These are phyloP conservation scores for Phytophthora melonis DNA, from an alignment of 352 stramenopile species.

Conservation along the genomic window DNA sequence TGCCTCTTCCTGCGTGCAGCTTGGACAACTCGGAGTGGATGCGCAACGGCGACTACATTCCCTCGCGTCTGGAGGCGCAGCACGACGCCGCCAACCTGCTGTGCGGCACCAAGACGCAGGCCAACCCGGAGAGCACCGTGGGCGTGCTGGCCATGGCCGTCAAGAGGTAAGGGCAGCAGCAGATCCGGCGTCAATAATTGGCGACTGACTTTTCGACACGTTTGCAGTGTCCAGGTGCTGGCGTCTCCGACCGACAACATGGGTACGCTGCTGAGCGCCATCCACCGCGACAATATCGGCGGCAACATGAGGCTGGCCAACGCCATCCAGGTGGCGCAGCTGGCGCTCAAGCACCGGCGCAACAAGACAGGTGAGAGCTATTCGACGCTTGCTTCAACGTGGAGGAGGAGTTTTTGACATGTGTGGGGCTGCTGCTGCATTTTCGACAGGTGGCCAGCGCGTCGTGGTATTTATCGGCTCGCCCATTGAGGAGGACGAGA, in stretches of 20 bases:
- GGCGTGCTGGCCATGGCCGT: slow-evolving; percentile 97
- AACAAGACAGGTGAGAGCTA: slow-evolving; percentile 95
- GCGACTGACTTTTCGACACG: neutral
- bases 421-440: slow-evolving; percentile 7
- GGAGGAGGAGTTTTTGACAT: neutral
- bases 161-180: slow-evolving; percentile 57
- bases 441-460: slow-evolving; percentile 66
- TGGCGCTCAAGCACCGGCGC: slow-evolving; percentile 98
- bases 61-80: slow-evolving; percentile 97
- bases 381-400: too few species aligned
- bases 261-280: slow-evolving; percentile 95
- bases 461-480: slow-evolving; percentile 98
- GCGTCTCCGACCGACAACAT: slow-evolving; percentile 98
- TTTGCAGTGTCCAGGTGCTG: slow-evolving; percentile 91
- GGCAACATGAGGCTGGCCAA: slow-evolving; percentile 95
- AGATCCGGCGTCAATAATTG: neutral
- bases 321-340: slow-evolving; percentile 95
- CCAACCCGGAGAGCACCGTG: slow-evolving; percentile 98
- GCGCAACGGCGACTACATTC: slow-evolving; percentile 99
- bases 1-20: slow-evolving; percentile 38
- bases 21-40: slow-evolving; percentile 99
- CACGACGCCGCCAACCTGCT: slow-evolving; percentile 98
- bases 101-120: slow-evolving; percentile 97
- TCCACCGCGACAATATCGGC: slow-evolving; percentile 93
- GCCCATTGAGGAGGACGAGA: slow-evolving; percentile 92